phyloP scores from a whole-genome alignment of 805 yeast genomes.

The Vanderwaltozyma polyspora region DNA sequence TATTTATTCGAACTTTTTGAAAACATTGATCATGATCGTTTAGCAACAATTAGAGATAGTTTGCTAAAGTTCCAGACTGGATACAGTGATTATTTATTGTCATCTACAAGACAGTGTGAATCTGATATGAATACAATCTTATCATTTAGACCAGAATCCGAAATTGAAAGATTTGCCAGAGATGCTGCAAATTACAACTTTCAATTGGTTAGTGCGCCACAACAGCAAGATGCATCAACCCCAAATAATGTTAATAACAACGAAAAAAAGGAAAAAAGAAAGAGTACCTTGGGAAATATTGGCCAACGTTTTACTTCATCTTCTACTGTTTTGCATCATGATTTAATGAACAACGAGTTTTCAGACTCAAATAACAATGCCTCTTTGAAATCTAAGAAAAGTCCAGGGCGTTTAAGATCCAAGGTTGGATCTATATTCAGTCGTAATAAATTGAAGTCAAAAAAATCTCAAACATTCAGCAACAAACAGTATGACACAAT shows the following conservation, averaged over 20 bases:
- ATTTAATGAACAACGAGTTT: constrained; percentile 24
- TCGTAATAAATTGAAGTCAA: constrained; percentile 41
- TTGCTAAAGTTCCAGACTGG: constrained; percentile 57
- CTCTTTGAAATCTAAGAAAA: constrained; percentile 23
- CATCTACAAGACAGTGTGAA: constrained; percentile 44
- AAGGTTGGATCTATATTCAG: constrained; percentile 70
- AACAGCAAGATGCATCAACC: neutral
- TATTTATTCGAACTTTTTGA: constrained; percentile 66
- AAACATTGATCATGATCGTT: constrained; percentile 53
- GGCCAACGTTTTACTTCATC: constrained; percentile 22
- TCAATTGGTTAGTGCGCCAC: constrained; percentile 3
- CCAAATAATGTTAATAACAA: no score
- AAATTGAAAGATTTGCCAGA: constrained; percentile 45
- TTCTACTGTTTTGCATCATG: constrained; percentile 23
- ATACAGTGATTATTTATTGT: constrained; percentile 41
- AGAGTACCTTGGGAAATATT: constrained; percentile 19
- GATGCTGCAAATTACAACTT: constrained; percentile 27
- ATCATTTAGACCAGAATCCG: constrained; percentile 49
- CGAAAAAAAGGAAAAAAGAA: constrained; percentile 14
- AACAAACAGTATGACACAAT: neutral
- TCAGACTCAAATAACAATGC: constrained; percentile 22
- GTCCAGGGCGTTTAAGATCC: constrained; percentile 41
- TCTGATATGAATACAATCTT: constrained; percentile 54
- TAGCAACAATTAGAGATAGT: constrained; percentile 51
- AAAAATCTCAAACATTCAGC: constrained; percentile 4